Evolutionary conservation across 78 protist species (phyloP).

Genomic region (Dictyostelium intermedium): DNA sequence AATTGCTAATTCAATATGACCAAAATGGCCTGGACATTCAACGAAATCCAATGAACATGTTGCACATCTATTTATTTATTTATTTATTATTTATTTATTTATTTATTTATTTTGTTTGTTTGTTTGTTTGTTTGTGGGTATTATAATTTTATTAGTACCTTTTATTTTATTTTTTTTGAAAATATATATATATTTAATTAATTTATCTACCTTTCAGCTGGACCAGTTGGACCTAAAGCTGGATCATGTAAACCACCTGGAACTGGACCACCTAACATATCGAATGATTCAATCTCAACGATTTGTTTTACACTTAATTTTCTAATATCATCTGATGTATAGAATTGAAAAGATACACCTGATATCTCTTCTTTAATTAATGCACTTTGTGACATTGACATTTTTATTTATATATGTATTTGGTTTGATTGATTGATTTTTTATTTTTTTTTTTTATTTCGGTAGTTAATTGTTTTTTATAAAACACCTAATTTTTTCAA

Average conservation of each 20-base stretch:
- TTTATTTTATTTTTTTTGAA: no score
- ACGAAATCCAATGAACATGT: constrained; percentile 86
- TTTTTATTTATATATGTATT: not conserved
- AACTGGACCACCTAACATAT: constrained; percentile 68
- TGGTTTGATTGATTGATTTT: not conserved
- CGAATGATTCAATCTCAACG: constrained; percentile 82
- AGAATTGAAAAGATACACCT: constrained; percentile 70
- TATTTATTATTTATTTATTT: not conserved
- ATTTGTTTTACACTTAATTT: constrained; percentile 64
- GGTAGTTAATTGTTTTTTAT: not conserved
- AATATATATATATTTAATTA: no score
- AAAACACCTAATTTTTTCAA: not conserved
- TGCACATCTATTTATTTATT: constrained; percentile 66
- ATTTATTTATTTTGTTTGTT: not conserved
- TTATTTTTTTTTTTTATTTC: not conserved
- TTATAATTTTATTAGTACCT: no score
- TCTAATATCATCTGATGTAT: constrained; percentile 79
- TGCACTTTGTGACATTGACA: constrained; percentile 4
- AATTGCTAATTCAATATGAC: constrained; percentile 93
- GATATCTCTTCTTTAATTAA: constrained; percentile 55
- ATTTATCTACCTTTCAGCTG: constrained; percentile 24
- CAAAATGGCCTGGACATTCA: constrained; percentile 98
- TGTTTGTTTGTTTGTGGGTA: no score
- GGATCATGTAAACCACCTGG: constrained; percentile 95
- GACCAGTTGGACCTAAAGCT: constrained; percentile 91